Conservation (phyloP, 441 rosid genomes). For the Gossypium schwendimanii region DNA sequence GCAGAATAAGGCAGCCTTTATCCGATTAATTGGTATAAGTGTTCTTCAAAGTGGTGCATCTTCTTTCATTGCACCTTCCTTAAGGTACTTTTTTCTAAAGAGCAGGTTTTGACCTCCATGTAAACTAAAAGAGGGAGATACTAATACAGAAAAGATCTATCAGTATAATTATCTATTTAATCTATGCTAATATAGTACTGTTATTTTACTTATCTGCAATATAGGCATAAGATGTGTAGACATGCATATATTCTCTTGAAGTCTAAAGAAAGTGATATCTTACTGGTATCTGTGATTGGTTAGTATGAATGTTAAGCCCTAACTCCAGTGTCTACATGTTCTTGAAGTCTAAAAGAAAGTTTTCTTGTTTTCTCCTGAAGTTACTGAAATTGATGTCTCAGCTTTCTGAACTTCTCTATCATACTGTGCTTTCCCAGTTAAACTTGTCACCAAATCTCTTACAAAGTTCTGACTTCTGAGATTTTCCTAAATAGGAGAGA, state of each 20-base stretch:
- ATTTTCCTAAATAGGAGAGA: neutral
- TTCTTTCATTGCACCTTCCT: slow-evolving; percentile 87
- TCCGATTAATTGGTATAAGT: slow-evolving; percentile 79
- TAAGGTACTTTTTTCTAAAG: slow-evolving; percentile 43
- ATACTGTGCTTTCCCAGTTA: neutral
- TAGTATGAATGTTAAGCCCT: neutral
- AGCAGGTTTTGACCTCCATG: neutral
- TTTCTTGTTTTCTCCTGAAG: neutral
- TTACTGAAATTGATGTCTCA: neutral
- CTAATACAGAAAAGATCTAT: neutral
- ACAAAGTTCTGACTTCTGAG: neutral
- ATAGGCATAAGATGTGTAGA: neutral
- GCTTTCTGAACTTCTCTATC: neutral
- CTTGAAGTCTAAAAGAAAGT: neutral
- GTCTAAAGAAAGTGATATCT: neutral
- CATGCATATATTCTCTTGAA: too few relatives aligned
- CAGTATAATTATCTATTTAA: neutral
- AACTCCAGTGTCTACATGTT: neutral
- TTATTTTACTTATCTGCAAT: neutral
- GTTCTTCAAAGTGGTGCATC: slow-evolving; percentile 96
- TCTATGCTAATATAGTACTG: neutral
- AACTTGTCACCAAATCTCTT: neutral
- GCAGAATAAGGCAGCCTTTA: slow-evolving; percentile 87
- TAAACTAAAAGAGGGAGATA: neutral
- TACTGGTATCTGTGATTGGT: neutral